Evolutionary conservation across 768 basidiomycete species (phyloP).

Genomic region (Boletus pseudo-olivaceus): DNA sequence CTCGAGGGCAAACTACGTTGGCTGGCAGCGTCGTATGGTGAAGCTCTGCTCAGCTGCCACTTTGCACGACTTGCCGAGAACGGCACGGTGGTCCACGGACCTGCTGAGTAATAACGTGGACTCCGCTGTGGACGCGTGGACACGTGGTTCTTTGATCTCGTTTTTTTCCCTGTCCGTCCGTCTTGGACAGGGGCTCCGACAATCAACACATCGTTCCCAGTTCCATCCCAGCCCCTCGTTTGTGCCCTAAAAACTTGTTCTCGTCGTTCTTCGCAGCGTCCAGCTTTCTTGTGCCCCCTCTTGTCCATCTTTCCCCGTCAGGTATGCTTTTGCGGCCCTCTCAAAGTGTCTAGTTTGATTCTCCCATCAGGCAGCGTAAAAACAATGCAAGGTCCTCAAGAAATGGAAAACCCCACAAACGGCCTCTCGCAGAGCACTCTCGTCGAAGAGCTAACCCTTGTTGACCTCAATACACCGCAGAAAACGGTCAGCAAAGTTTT

Average conservation of each 20-base stretch:
- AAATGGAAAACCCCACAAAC: constrained; percentile 19
- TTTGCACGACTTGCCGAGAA: constrained; percentile 2
- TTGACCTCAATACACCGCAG: constrained; percentile 21
- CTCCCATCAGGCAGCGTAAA: constrained; percentile 31
- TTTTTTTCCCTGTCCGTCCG: constrained; percentile 36
- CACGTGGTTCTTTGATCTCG: constrained; percentile 34
- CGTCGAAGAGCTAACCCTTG: constrained; percentile 22
- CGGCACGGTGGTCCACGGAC: constrained; percentile 28
- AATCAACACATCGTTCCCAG: constrained; percentile 32
- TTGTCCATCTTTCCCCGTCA: not conserved
- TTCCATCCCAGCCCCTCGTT: constrained; percentile 10
- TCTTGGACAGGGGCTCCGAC: constrained; percentile 37
- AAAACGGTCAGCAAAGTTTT: constrained; percentile 32
- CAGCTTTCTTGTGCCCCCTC: not conserved
- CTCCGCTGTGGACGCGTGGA: constrained; percentile 17
- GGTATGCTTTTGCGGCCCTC: constrained; percentile 11
- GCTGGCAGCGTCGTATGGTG: not conserved
- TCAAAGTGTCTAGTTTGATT: constrained; percentile 13
- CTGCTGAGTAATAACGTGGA: constrained; percentile 16
- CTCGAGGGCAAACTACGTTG: not conserved
- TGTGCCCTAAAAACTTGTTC: constrained; percentile 14
- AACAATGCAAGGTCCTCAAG: constrained; percentile 30
- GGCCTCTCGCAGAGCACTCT: constrained; percentile 3
- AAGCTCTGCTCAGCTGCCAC: not conserved
- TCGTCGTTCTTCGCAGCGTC: constrained; percentile 6